These are phyloP conservation scores for Macrotyloma uniflorum DNA, from an alignment of 306 rosid species.

Conservation along the genomic window DNA sequence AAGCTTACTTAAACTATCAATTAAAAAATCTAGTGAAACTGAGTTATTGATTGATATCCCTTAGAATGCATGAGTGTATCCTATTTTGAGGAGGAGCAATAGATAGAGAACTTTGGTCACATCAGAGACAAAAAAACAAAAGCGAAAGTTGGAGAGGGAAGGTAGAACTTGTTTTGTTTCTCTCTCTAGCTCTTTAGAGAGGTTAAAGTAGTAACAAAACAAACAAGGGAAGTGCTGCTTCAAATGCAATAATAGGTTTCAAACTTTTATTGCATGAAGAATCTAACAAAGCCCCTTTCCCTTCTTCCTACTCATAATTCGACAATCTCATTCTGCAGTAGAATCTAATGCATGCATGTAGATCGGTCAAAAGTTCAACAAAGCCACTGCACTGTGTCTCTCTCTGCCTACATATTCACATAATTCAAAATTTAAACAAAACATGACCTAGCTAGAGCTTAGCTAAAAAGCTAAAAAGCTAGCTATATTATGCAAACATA, in stretches of 20 bases:
- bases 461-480: no score
- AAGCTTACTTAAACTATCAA: no score
- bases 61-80: no score
- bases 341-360: constrained; percentile 29
- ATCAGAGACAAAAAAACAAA: background rate
- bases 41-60: no score
- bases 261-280: no score
- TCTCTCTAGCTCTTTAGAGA: background rate
- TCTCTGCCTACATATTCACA: background rate
- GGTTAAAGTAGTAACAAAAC: constrained; percentile 35
- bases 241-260: background rate
- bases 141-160: background rate
- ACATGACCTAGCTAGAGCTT: no score
- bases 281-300: constrained; percentile 17
- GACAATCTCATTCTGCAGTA: constrained; percentile 19
- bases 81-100: no score
- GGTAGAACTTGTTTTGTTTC: background rate
- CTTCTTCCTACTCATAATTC: background rate
- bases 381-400: background rate
- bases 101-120: no score
- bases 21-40: no score
- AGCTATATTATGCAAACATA: no score
- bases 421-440: no score
- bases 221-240: constrained; percentile 3
- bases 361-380: constrained; percentile 30